Percentiles rank a stretch among this genome's conserved stretches.
These are phyloP conservation scores for Sistotremastrum suecicum DNA, from an alignment of 768 basidiomycete genomes.

Conservation along the genomic window DNA sequence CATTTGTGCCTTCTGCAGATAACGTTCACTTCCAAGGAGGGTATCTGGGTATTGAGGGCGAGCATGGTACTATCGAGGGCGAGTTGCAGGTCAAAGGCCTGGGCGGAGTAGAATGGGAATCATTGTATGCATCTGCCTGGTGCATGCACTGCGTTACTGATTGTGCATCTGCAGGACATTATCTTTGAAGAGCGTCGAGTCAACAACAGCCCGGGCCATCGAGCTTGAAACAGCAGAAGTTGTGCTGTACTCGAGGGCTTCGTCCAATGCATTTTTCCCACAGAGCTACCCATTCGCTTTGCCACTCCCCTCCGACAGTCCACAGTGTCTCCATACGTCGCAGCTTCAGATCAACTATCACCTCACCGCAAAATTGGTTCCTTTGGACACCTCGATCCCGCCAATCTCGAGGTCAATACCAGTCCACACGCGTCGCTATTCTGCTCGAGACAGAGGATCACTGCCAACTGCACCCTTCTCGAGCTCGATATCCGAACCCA, in stretches of 20 bases:
- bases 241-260: slow-evolving; percentile 35
- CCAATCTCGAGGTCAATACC: slow-evolving; percentile 39
- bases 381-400: slow-evolving; percentile 20
- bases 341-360: slow-evolving; percentile 60
- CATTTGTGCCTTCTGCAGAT: slow-evolving; percentile 59
- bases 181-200: slow-evolving; percentile 52
- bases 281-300: slow-evolving; percentile 69
- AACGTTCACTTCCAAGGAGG: slow-evolving; percentile 75
- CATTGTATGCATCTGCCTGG: slow-evolving; percentile 46
- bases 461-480: slow-evolving; percentile 48
- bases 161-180: slow-evolving; percentile 34
- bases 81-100: slow-evolving; percentile 75
- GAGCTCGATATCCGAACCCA: slow-evolving; percentile 44
- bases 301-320: slow-evolving; percentile 64
- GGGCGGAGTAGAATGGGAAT: slow-evolving; percentile 40
- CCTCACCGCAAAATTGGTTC: slow-evolving; percentile 46
- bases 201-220: slow-evolving; percentile 43
- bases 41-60: slow-evolving; percentile 70
- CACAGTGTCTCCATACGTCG: slow-evolving; percentile 68
- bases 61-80: slow-evolving; percentile 73
- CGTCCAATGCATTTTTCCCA: slow-evolving; percentile 29
- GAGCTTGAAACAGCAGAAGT: slow-evolving; percentile 49
- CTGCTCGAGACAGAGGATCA: slow-evolving; percentile 37
- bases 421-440: slow-evolving; percentile 66
- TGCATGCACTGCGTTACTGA: neutral